Base-by-base conservation (phyloP, 2,329 filamentous ascomycete genomes). In the Alternaria ethzedia region DNA sequence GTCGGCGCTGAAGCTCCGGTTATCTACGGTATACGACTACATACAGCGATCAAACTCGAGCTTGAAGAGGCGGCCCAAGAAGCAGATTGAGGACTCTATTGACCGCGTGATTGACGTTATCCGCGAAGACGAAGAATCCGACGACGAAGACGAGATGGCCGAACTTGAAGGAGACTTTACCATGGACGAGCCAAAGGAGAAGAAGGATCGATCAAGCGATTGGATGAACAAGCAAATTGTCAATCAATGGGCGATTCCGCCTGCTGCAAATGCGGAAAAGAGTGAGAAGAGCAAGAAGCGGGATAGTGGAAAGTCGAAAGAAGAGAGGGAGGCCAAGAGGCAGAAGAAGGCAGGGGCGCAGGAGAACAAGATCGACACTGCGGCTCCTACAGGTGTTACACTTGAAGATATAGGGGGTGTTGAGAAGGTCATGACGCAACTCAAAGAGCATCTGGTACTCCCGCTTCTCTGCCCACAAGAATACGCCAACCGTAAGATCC, bases 1-100 rank as follows among this genome's bases (percentile, higher is more conserved):
- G 30, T 75, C 72, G 6, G 64, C 72, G 17, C 81, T 84, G 8
- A 84, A 83, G 57, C 81, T 91, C 7, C 89, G 87, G 1, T 83
- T 90, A 4, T 80, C 85, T 3, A 80, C 83, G 3, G 86, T 96
- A 1, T 97, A 96, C 77, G 90, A 94, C 43, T 88, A 87, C 62
- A 93, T 98, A 65, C 92, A 94, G 71, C 83, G 85, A 54, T 97
- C 94, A 13, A 97, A 97, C 78, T 97, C 94, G 0, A 94, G 91
- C 57, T 81, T 98, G 21, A 93, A 92, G 66, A 86, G 96, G 21
- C 89, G 91, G 69, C 93, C 93, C 43, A 97, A 96, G 79, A 90
- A 89, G 64, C 84, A 91, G 0, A 82, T 98, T 1, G 92, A 97
- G 78, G 92, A 96, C 67, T 91, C 91, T 36, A 93, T 98, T 67